Percentiles rank a stretch among this genome's conserved stretches.
Conservation (phyloP, 805 yeast genomes). For the Alloascoidea africana region DNA sequence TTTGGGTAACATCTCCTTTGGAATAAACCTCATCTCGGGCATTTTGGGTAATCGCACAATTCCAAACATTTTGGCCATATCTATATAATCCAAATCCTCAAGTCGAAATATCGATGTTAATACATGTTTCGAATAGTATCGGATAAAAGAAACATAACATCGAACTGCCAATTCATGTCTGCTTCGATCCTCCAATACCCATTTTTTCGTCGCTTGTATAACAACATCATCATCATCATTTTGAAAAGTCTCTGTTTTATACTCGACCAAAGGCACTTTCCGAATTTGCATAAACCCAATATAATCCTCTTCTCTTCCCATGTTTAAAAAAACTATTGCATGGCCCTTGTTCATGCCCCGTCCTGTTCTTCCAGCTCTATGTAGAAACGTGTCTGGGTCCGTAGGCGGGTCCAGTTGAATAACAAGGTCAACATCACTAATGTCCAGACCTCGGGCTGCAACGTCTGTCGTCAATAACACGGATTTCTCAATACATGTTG, state of each 20-base stretch:
- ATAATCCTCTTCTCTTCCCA: constrained; percentile 70
- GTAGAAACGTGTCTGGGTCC: constrained; percentile 82
- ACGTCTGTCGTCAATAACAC: constrained; percentile 88
- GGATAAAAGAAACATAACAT: constrained; percentile 70
- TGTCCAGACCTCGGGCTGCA: constrained; percentile 95
- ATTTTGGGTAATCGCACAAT: constrained; percentile 75
- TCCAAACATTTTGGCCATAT: constrained; percentile 65
- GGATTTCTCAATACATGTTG: constrained; percentile 29
- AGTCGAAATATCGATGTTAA: constrained; percentile 81
- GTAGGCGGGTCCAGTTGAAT: constrained; percentile 93
- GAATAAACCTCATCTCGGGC: constrained; percentile 63
- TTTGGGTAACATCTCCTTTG: constrained; percentile 34
- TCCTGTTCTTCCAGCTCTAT: constrained; percentile 92
- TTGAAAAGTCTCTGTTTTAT: constrained; percentile 11
- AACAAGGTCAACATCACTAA: constrained; percentile 88
- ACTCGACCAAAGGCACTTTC: constrained; percentile 34
- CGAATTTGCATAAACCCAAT: constrained; percentile 69
- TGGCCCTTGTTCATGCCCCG: constrained; percentile 77
- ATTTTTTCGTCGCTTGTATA: constrained; percentile 21
- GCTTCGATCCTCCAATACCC: constrained; percentile 60
- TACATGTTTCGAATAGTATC: constrained; percentile 76
- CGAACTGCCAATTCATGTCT: constrained; percentile 70
- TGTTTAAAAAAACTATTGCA: constrained; percentile 59
- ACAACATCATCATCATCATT: constrained; percentile 17
- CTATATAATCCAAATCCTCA: constrained; percentile 52